Conservation (phyloP, 495 filamentous ascomycete genomes). For the Hyaloscypha hepaticicola region DNA sequence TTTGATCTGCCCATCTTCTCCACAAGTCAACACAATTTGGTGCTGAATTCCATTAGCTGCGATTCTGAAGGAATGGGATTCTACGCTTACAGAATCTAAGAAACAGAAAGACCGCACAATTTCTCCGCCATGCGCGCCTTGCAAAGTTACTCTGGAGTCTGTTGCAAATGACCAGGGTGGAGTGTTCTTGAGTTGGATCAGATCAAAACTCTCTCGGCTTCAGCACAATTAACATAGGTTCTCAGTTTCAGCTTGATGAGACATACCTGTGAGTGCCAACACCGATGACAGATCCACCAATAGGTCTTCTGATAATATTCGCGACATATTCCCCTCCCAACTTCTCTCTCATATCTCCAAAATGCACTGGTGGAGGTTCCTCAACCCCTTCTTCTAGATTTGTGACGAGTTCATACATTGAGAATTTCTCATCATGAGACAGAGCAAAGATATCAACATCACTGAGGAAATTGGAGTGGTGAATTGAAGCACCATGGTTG, state of each 20-base stretch:
- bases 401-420: constrained; percentile 67
- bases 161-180: constrained; percentile 61
- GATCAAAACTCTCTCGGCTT: constrained; percentile 64
- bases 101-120: constrained; percentile 78
- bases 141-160: constrained; percentile 61
- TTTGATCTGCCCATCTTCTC: constrained; percentile 75
- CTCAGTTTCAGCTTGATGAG: neutral
- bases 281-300: constrained; percentile 59
- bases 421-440: constrained; percentile 78
- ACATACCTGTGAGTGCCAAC: constrained; percentile 60
- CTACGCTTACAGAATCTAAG: constrained; percentile 57
- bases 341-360: constrained; percentile 72
- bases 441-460: constrained; percentile 67
- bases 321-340: constrained; percentile 82
- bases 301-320: constrained; percentile 57
- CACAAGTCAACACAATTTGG: constrained; percentile 69
- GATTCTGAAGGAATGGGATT: neutral
- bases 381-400: constrained; percentile 53
- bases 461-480: constrained; percentile 78
- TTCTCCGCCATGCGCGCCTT: constrained; percentile 80
- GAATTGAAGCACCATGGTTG: constrained; percentile 81
- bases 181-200: constrained; percentile 60
- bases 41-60: constrained; percentile 43
- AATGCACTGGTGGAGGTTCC: constrained; percentile 52
- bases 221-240: neutral